Evolutionary conservation across 352 stramenopile genomes (phyloP), one percentile per base, ranked within the genome.

Genomic region (Phytophthora sp.): DNA sequence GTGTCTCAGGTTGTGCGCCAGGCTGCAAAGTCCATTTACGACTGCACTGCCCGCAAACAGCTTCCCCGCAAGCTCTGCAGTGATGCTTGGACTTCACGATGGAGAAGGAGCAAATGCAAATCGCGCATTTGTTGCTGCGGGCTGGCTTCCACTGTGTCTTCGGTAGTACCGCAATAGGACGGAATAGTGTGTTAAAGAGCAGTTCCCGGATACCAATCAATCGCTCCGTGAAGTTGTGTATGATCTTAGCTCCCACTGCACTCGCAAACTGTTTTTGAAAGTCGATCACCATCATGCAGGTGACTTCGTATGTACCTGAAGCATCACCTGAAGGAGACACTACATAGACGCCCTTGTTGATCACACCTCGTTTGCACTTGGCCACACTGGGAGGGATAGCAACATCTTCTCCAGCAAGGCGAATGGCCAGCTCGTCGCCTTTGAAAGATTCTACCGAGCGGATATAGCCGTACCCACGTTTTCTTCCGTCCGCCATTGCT

Each of bases 121-220:
- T 63, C 1, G 65, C 61, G 61, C 87, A 95, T 50, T 85, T 84
- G 51, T 88, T 90, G 13, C 62, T 62, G 0, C 67, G 69, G 34
- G 76, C 69, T 26, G 73, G 44, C 65, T 89, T 91, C 87, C 87
- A 95, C 24, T 84, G 63, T 21, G 56, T 74, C 27, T 77, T 81
- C 9, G 79, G 66, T 10, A 93, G 62, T 32, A 95, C 64, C 3
- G 58, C 73, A 60, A 93, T 80, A 5, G 86, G 77, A 20, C 85
- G 81, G 57, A 93, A 93, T 1, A 95, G 77, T 42, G 87, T 95
- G 58, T 92, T 92, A 63, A 89, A 93, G 5, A 95, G 78, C 43
- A 91, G 66, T 48, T 95, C 83, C 41, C 87, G 87, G 18, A 95
- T 91, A 28, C 84, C 84, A 24, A 90, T 71, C n/a, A 95, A 79